phyloP scores from a whole-genome alignment of 2,329 filamentous ascomycete genomes.

The Akanthomyces lecanii region DNA sequence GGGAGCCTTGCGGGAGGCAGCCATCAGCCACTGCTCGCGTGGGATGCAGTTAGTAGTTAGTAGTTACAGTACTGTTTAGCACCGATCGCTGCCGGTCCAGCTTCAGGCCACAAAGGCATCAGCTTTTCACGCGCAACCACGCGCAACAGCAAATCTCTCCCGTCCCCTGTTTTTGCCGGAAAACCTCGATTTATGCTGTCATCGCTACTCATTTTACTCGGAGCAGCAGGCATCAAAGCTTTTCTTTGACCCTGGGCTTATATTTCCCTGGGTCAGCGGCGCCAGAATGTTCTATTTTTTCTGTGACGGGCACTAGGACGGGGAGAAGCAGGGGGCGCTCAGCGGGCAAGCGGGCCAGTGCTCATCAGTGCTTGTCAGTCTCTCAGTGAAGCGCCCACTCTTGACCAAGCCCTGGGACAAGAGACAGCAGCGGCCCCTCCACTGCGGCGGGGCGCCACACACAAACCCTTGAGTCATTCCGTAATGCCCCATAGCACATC shows the following conservation, averaged over 20 bases:
- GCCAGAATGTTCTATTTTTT: slow-evolving; percentile 14
- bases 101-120: not conserved
- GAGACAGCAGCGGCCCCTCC: not conserved
- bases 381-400: not conserved
- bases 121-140: not conserved
- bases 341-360: not conserved
- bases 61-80: too few relatives aligned
- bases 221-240: not conserved
- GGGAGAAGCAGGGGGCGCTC: not conserved
- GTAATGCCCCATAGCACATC: slow-evolving; percentile 12
- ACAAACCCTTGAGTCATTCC: slow-evolving; percentile 14
- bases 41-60: too few relatives aligned
- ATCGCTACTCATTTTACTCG: slow-evolving; percentile 9
- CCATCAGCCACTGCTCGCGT: not conserved
- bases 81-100: not conserved
- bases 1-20: slow-evolving; percentile 4
- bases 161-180: not conserved
- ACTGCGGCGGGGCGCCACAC: not conserved
- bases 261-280: not conserved
- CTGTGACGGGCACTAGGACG: not conserved
- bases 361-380: not conserved
- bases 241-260: not conserved
- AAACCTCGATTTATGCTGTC: not conserved
- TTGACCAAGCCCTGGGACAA: not conserved
- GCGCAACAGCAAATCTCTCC: too few relatives aligned